Conservation (phyloP, 2,329 filamentous ascomycete genomes). For the Cytospora piceicola region DNA sequence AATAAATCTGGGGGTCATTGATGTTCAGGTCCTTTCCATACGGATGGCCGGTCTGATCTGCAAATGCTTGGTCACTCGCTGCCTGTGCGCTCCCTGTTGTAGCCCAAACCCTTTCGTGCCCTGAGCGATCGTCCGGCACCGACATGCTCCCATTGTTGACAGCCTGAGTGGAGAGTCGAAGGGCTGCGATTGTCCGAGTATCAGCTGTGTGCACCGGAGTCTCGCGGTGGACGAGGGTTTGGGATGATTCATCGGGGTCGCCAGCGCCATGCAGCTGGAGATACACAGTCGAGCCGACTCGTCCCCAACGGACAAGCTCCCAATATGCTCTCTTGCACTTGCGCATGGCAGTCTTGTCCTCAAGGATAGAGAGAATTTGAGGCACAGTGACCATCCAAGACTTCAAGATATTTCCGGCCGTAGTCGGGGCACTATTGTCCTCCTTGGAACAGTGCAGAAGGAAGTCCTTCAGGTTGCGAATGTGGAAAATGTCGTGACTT, state of each 20-base stretch:
- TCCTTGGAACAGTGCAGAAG: background rate
- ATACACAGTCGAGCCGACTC: background rate
- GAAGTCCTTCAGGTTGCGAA: constrained; percentile 3
- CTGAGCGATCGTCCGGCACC: background rate
- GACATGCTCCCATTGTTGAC: background rate
- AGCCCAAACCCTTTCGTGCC: background rate
- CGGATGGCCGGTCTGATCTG: background rate
- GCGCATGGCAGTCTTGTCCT: background rate
- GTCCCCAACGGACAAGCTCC: constrained; percentile 2
- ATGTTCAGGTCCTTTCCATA: background rate
- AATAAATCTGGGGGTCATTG: background rate
- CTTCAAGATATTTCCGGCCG: background rate
- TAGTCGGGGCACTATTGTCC: background rate
- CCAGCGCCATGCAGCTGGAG: background rate
- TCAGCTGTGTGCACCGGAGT: background rate
- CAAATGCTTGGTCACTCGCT: background rate
- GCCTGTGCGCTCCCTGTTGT: background rate
- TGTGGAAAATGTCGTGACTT: constrained; percentile 8
- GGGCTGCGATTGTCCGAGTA: background rate
- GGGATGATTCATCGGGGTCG: background rate
- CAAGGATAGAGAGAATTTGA: background rate
- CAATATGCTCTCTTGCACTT: constrained; percentile 7
- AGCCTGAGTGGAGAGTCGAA: background rate
- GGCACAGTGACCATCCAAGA: constrained; percentile 8
- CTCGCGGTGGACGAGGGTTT: background rate